Evolutionary conservation across 1,284 basidiomycete genomes (phyloP).

Genomic region (Sparassis latifolia): DNA sequence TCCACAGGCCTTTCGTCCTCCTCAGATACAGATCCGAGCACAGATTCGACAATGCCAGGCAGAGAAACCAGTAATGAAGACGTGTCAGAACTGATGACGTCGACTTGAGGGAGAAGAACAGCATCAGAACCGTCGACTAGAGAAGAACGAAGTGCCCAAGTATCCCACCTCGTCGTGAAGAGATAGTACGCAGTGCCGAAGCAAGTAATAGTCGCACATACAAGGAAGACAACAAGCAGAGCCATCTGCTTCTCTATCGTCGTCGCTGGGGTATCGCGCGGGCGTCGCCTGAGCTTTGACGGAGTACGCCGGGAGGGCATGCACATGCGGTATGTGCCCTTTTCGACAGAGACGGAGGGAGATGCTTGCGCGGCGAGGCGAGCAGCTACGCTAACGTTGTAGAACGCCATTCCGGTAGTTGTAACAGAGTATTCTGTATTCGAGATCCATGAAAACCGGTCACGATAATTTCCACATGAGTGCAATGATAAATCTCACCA

Average conservation of each 20-base stretch:
- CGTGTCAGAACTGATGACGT: constrained; percentile 1
- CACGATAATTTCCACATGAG: too few relatives aligned
- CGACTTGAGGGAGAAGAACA: constrained; percentile 2
- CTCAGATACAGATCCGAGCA: constrained; percentile 24
- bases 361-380: constrained; percentile 31
- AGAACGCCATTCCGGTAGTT: constrained; percentile 14
- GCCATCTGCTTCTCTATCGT: constrained; percentile 23
- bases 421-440: too few relatives aligned
- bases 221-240: constrained; percentile 39
- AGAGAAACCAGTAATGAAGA: not conserved
- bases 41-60: too few relatives aligned
- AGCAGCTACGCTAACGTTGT: constrained; percentile 12
- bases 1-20: constrained; percentile 16
- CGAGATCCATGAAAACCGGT: too few relatives aligned
- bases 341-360: constrained; percentile 58
- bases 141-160: too few relatives aligned
- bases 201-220: constrained; percentile 41
- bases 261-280: constrained; percentile 1
- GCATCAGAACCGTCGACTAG: not conserved
- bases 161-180: constrained; percentile 52
- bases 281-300: constrained; percentile 9
- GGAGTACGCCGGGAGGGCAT: constrained; percentile 30
- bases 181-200: constrained; percentile 60
- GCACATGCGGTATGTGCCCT: constrained; percentile 55
- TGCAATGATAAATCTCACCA: too few relatives aligned